A percentile compares a stretch with the other conserved stretches of the same genome.
phyloP scores from a whole-genome alignment of 2,329 filamentous ascomycete genomes.

The Aspergillus alliaceus region DNA sequence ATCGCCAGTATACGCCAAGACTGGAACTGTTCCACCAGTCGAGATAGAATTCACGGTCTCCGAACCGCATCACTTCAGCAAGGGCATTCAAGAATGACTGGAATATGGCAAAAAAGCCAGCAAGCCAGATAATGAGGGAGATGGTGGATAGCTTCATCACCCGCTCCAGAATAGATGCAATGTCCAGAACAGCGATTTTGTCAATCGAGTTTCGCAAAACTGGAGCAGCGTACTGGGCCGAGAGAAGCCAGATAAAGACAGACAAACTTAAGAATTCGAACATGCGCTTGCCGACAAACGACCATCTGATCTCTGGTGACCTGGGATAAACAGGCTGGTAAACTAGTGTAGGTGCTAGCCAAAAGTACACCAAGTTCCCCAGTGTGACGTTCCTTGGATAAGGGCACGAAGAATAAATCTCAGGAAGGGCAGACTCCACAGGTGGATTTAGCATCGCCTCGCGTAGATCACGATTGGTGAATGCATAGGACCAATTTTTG shows the following conservation, averaged over 20 bases:
- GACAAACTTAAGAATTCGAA: slow-evolving; percentile 74
- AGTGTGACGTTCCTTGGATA: slow-evolving; percentile 92
- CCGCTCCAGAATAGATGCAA: slow-evolving; percentile 80
- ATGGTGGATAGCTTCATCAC: slow-evolving; percentile 95
- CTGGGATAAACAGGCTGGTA: slow-evolving; percentile 97
- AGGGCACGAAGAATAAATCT: slow-evolving; percentile 77
- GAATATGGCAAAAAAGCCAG: slow-evolving; percentile 95
- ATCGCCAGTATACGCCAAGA: slow-evolving; percentile 86
- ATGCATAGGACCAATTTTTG: slow-evolving; percentile 92
- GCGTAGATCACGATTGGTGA: slow-evolving; percentile 92
- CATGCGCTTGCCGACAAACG: slow-evolving; percentile 80
- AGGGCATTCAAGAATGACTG: slow-evolving; percentile 89
- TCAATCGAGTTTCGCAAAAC: slow-evolving; percentile 86
- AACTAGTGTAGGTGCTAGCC: slow-evolving; percentile 94
- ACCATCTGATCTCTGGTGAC: slow-evolving; percentile 76
- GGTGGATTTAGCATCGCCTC: slow-evolving; percentile 85
- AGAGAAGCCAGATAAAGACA: slow-evolving; percentile 93
- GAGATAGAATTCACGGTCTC: slow-evolving; percentile 90
- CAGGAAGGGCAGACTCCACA: slow-evolving; percentile 66
- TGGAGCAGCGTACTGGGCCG: slow-evolving; percentile 90
- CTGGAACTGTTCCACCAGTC: slow-evolving; percentile 97
- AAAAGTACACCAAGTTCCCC: slow-evolving; percentile 87
- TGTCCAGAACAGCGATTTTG: slow-evolving; percentile 77
- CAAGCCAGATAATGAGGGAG: slow-evolving; percentile 93
- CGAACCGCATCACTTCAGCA: slow-evolving; percentile 86